phyloP scores from a whole-genome alignment of 768 basidiomycete genomes.

The Lanmaoa pseudosensibilis region DNA sequence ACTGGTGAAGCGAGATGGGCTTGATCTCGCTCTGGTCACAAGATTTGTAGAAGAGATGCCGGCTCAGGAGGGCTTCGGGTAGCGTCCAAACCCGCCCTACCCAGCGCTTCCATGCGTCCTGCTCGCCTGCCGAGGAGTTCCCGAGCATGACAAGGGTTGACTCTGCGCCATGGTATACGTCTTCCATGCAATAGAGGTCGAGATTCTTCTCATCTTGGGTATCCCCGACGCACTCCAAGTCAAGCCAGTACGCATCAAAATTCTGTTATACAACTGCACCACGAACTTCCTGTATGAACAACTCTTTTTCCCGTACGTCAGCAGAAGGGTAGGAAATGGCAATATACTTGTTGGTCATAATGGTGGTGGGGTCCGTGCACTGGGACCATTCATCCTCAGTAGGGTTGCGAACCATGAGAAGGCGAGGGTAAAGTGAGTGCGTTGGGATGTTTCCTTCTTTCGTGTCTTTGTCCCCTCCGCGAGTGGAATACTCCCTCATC shows the following conservation, averaged over 20 bases:
- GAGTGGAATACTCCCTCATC: constrained; percentile 15
- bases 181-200: constrained; percentile 22
- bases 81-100: constrained; percentile 20
- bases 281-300: constrained; percentile 12
- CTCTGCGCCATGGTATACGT: constrained; percentile 15
- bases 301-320: constrained; percentile 5
- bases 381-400: constrained; percentile 2
- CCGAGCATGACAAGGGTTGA: constrained; percentile 14
- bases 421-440: constrained; percentile 13
- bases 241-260: constrained; percentile 20
- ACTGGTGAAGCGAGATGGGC: background rate
- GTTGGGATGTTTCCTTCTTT: constrained; percentile 3
- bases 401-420: constrained; percentile 2
- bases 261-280: background rate
- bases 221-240: constrained; percentile 19
- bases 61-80: constrained; percentile 16
- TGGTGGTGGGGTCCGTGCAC: background rate
- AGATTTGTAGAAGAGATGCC: constrained; percentile 5
- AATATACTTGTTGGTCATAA: constrained; percentile 4
- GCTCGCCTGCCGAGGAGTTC: background rate
- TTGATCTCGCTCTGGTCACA: background rate
- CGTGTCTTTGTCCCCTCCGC: background rate
- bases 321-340: constrained; percentile 18
- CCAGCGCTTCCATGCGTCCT: constrained; percentile 9
- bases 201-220: constrained; percentile 14